phyloP scores from a whole-genome alignment of 2,329 filamentous ascomycete species.

The Trichoderma gracile region DNA sequence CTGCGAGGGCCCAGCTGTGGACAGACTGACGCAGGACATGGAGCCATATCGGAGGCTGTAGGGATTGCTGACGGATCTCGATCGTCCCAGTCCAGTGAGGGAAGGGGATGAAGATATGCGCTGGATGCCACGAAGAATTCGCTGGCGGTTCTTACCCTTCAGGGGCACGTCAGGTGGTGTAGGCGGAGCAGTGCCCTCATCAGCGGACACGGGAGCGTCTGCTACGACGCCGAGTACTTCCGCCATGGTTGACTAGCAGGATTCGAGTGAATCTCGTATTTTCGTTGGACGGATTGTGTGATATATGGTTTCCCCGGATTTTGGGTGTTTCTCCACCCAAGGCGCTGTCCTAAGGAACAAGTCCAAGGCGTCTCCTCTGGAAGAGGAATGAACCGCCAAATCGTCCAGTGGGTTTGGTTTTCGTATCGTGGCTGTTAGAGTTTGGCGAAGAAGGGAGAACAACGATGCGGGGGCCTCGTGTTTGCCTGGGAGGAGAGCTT shows the following conservation, averaged over 20 bases:
- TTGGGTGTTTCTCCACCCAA: not conserved
- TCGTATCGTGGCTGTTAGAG: not conserved
- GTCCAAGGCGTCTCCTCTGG: not conserved
- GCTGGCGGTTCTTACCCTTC: slow-evolving; percentile 68
- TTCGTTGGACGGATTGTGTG: not conserved
- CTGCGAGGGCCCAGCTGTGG: slow-evolving; percentile 40
- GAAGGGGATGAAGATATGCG: slow-evolving; percentile 81
- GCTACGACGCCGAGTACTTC: slow-evolving; percentile 1
- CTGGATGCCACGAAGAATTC: slow-evolving; percentile 71
- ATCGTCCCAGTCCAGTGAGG: slow-evolving; percentile 62
- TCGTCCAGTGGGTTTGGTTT: not conserved
- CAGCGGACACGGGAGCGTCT: slow-evolving; percentile 32
- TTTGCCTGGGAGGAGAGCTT: slow-evolving; percentile 9
- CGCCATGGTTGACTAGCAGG: slow-evolving; percentile 8
- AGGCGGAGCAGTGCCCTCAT: slow-evolving; percentile 26
- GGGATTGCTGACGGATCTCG: slow-evolving; percentile 67
- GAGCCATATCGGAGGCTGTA: slow-evolving; percentile 55
- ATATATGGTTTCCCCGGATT: not conserved
- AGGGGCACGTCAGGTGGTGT: slow-evolving; percentile 34
- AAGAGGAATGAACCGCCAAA: not conserved
- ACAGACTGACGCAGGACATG: slow-evolving; percentile 57
- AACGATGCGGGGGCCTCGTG: not conserved
- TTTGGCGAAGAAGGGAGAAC: slow-evolving; percentile 9
- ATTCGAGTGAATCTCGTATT: not conserved
- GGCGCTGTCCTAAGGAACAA: not conserved